These are phyloP conservation scores for Naganishia vishniacii DNA, from an alignment of 768 basidiomycete species.

Conservation along the genomic window DNA sequence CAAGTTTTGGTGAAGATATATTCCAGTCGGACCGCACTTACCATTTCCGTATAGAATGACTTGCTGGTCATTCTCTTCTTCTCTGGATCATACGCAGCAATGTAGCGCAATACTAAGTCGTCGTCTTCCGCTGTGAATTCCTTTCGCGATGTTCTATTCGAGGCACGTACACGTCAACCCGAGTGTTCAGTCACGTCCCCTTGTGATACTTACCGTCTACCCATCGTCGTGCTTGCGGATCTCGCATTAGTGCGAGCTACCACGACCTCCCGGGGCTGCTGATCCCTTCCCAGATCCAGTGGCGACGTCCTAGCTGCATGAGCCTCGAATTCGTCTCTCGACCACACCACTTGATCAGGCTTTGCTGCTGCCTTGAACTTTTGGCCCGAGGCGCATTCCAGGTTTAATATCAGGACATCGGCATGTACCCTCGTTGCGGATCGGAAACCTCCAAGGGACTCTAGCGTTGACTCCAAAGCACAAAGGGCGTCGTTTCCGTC, in stretches of 20 bases:
- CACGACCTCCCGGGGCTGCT: conserved; percentile 10
- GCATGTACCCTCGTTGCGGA: background rate
- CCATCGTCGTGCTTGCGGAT: background rate
- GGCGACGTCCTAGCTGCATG: background rate
- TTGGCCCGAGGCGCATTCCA: background rate
- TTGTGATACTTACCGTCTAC: background rate
- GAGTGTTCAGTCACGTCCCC: background rate
- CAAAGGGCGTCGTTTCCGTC: background rate
- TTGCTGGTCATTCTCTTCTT: conserved; percentile 8
- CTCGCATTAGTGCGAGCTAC: conserved; percentile 10
- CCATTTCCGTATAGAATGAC: conserved; percentile 19
- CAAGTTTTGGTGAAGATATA: too few relatives aligned
- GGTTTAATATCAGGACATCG: conserved; percentile 20
- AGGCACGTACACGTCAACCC: background rate
- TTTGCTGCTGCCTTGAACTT: conserved; percentile 10
- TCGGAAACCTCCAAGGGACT: conserved; percentile 3
- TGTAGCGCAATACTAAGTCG: conserved; percentile 7
- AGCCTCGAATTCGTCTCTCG: background rate
- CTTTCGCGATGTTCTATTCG: background rate
- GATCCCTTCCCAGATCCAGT: conserved; percentile 9
- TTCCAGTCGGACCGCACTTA: background rate
- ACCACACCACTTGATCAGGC: conserved; percentile 19
- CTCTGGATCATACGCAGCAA: conserved; percentile 6
- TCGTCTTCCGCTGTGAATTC: conserved; percentile 23
- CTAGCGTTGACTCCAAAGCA: background rate